Evolutionary conservation across 306 rosid genomes (phyloP), one percentile per base, ranked within the genome.

Genomic region (Lotus japonicus): DNA sequence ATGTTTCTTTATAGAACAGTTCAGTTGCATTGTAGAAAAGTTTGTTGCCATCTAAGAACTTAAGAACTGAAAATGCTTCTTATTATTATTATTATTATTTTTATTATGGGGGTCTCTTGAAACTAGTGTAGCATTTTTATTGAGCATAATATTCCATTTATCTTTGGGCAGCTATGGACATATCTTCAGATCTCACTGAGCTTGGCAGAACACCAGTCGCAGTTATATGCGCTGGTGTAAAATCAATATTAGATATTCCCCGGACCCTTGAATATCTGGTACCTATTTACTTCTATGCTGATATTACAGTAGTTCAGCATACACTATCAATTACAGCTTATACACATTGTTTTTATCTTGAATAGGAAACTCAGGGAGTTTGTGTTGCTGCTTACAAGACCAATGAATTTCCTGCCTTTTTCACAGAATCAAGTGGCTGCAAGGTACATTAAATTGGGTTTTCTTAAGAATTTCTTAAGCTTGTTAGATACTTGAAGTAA

Each of bases 181-280:
- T 89, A 79, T 92, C 98, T 58, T 92, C 97, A 46, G 98, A 92
- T 80, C 96, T 92, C 61, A 90, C 91, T 11, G 97, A 90, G 88
- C 95, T 92, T 60, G 97, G 96, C 71, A 89, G 88, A 84, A 92
- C 98, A 49, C 96, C 97, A 2, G 86, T 92, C 19, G 84, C 97
- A 54, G 98, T 92, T 78, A 81, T 92, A 75, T 88, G 94, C 70
- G 98, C 98, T 54, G 98, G 97, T 67, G 88, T 89, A 62, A 92
- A 92, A 83, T 92, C 98, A 55, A 92, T 92, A 77, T 73, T 92
- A 58, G 98, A 92, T 78, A 88, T 92, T 63, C 94, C 91, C 28
- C 78, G 91, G 79, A 92, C 98, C 41, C 96, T 92, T 43, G 97
- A 92, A 59, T 89, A 89, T 81, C 81, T 92, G 88, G 98, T 92